Evolutionary conservation across 2,329 filamentous ascomycete genomes (phyloP).

Genomic region (Cladobotryum mycophilum): DNA sequence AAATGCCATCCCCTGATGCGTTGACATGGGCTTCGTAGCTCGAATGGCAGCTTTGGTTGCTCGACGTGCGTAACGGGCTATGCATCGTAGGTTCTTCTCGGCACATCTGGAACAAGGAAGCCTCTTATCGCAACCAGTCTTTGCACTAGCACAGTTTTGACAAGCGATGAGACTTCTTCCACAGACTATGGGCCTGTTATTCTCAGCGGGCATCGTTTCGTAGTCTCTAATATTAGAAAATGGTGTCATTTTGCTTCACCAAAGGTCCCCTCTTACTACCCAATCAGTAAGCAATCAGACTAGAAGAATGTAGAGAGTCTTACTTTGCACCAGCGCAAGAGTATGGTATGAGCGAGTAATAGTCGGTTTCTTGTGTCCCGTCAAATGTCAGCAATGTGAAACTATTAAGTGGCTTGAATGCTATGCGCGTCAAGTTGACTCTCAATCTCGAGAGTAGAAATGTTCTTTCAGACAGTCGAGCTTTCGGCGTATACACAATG

Average conservation of each 20-base stretch:
- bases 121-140: constrained; percentile 34
- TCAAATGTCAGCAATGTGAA: neutral
- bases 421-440: neutral
- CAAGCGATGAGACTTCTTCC: constrained; percentile 35
- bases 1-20: too few relatives aligned
- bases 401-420: neutral
- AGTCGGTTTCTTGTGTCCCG: neutral
- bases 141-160: constrained; percentile 33
- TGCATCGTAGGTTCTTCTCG: constrained; percentile 30
- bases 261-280: too few relatives aligned
- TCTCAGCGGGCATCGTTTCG: neutral
- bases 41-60: constrained; percentile 43
- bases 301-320: too few relatives aligned
- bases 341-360: too few relatives aligned
- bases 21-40: constrained; percentile 31
- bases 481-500: neutral
- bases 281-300: too few relatives aligned
- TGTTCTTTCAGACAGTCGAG: neutral
- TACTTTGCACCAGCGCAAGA: too few relatives aligned
- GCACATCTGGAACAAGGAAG: constrained; percentile 32
- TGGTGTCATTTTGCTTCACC: neutral
- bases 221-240: neutral
- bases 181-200: constrained; percentile 9
- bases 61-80: constrained; percentile 43
- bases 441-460: neutral